Percentiles rank a stretch among this genome's conserved stretches.
Conservation (phyloP, 805 yeast genomes). For the Candida glaebosa region DNA sequence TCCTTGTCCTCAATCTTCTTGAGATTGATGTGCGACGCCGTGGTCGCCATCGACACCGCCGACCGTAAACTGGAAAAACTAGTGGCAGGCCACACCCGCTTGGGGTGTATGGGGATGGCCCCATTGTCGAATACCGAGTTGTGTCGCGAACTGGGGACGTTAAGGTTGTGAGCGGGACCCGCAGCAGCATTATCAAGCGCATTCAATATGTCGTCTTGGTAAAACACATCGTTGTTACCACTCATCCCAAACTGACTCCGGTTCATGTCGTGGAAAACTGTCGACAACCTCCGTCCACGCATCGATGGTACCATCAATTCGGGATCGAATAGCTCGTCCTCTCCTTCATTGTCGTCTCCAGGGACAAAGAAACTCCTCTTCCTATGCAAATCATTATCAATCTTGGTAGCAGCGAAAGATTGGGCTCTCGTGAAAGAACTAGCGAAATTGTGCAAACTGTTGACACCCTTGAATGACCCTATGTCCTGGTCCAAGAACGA, state of each 20-base stretch:
- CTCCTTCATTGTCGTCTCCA: constrained; percentile 25
- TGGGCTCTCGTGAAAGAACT: constrained; percentile 78
- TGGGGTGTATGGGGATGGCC: constrained; percentile 24
- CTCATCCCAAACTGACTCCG: constrained; percentile 9
- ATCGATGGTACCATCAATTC: constrained; percentile 62
- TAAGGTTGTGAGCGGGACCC: neutral
- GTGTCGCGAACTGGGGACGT: constrained; percentile 17
- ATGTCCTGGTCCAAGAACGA: constrained; percentile 32
- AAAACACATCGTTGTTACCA: constrained; percentile 33
- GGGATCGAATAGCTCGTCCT: constrained; percentile 67
- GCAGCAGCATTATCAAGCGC: constrained; percentile 8
- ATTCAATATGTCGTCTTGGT: constrained; percentile 33
- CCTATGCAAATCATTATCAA: constrained; percentile 54
- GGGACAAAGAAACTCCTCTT: constrained; percentile 56
- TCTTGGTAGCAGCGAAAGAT: constrained; percentile 48
- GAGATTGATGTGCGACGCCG: constrained; percentile 51
- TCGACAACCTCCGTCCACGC: constrained; percentile 61
- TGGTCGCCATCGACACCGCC: constrained; percentile 30
- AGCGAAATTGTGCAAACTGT: constrained; percentile 75
- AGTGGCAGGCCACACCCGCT: constrained; percentile 30
- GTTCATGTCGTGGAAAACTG: constrained; percentile 43
- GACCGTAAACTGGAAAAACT: constrained; percentile 44
- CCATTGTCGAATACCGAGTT: constrained; percentile 22
- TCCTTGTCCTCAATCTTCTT: constrained; percentile 65
- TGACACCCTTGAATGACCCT: constrained; percentile 61